A percentile compares a stretch with the other conserved stretches of the same genome.
Evolutionary conservation across 129 eudicot genomes (phyloP).

Genomic region (Helichrysum umbraculigerum): DNA sequence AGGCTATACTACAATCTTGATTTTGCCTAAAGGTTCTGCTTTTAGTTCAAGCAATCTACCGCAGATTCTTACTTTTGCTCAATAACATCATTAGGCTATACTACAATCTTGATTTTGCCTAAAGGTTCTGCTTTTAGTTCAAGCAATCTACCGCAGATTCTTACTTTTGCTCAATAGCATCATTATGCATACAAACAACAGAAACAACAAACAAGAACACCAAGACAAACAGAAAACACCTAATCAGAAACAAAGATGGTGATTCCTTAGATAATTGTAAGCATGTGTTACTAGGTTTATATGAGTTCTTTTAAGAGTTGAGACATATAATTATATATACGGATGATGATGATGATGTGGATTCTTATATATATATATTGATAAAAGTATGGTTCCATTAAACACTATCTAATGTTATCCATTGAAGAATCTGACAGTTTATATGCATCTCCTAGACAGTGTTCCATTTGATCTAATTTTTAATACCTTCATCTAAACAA

Average conservation of each 20-base stretch:
- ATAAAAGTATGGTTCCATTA: slow-evolving; percentile 14
- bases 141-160: slow-evolving; percentile 14
- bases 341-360: neutral
- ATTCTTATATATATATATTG: neutral
- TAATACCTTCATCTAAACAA: slow-evolving; percentile 13
- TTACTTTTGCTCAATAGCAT: slow-evolving; percentile 7
- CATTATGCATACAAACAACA: slow-evolving; percentile 24
- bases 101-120: slow-evolving; percentile 17
- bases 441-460: slow-evolving; percentile 14
- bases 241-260: neutral
- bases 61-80: slow-evolving; percentile 7
- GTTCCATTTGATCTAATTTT: slow-evolving; percentile 1
- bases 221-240: slow-evolving; percentile 6
- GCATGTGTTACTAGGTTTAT: neutral
- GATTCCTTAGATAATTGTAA: slow-evolving; percentile 4
- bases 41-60: slow-evolving; percentile 19
- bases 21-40: slow-evolving; percentile 23
- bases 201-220: slow-evolving; percentile 9
- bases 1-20: slow-evolving; percentile 15
- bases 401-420: slow-evolving; percentile 1
- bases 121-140: slow-evolving; percentile 24
- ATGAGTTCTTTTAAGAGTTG: neutral
- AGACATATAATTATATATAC: neutral
- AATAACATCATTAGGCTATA: slow-evolving; percentile 6
- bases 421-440: slow-evolving; percentile 4